These are phyloP conservation scores for Thuidium tamariscinum DNA, from an alignment of 225 moss, liverwort and hornwort species.

Conservation along the genomic window DNA sequence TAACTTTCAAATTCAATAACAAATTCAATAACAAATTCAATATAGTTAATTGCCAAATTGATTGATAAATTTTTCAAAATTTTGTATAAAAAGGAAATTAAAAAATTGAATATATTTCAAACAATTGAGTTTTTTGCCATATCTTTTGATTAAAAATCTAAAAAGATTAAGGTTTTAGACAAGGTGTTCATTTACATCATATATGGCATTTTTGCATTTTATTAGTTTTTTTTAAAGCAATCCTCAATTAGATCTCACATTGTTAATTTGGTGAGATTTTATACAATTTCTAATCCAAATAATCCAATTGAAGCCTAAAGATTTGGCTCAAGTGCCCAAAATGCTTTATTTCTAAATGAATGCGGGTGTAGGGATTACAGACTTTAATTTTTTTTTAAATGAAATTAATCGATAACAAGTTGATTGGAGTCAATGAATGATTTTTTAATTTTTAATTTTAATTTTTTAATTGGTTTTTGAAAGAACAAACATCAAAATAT, in stretches of 20 bases:
- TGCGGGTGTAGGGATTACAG: rapidly evolving
- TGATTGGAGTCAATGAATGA: neutral
- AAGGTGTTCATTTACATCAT: neutral
- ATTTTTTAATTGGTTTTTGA: neutral
- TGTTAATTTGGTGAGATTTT: neutral
- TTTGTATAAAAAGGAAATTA: too few species aligned
- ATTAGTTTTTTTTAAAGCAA: neutral
- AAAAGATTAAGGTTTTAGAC: neutral
- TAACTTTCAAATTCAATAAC: neutral
- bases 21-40: neutral
- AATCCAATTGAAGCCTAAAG: neutral
- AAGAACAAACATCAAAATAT: neutral
- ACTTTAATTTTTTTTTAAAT: neutral
- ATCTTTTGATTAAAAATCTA: rapidly evolving
- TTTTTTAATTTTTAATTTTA: neutral
- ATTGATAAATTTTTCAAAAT: neutral
- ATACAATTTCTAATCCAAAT: neutral
- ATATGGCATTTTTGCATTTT: too few species aligned
- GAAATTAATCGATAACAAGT: neutral
- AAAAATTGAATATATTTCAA: too few species aligned
- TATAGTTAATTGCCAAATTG: neutral
- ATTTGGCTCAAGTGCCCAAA: neutral
- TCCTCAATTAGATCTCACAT: neutral
- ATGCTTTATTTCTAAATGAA: neutral
- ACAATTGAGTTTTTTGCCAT: neutral